phyloP scores from a whole-genome alignment of 208 protist genomes.

The Acanthamoeba divionensis region DNA sequence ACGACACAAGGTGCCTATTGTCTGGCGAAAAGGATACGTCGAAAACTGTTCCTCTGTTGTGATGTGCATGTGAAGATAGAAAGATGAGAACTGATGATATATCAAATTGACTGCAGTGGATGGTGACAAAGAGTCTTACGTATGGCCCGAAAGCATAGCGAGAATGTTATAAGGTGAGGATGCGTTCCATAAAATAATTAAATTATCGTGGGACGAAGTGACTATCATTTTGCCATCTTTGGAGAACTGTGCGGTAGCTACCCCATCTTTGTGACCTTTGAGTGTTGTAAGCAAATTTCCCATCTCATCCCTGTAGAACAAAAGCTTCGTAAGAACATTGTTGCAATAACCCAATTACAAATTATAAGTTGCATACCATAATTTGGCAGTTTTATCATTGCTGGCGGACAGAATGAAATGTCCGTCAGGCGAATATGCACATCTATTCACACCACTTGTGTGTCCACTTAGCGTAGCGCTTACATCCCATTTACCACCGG shows the following conservation, averaged over 20 bases:
- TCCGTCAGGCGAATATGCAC: not conserved
- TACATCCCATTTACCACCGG: not conserved
- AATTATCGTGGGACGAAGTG: slow-evolving; percentile 11
- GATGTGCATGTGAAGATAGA: not conserved
- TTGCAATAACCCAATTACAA: not conserved
- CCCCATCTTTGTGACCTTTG: slow-evolving; percentile 45
- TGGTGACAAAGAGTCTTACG: not conserved
- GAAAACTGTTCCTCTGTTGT: slow-evolving; percentile 52
- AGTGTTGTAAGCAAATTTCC: not conserved
- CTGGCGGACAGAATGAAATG: slow-evolving; percentile 36
- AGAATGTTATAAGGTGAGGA: not conserved
- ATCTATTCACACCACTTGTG: slow-evolving; percentile 24
- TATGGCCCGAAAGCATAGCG: not conserved
- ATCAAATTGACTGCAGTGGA: too few relatives aligned
- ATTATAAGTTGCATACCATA: slow-evolving; percentile 62
- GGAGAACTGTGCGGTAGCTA: not conserved
- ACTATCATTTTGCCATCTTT: not conserved
- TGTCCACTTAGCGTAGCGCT: slow-evolving; percentile 53
- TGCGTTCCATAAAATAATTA: slow-evolving; percentile 18
- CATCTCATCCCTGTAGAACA: not conserved
- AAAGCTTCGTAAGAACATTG: too few relatives aligned
- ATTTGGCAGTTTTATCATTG: not conserved
- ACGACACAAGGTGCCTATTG: slow-evolving; percentile 59
- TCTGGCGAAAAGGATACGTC: slow-evolving; percentile 57
- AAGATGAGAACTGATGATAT: not conserved